Evolutionary conservation across 805 yeast genomes (phyloP).

Genomic region (Teunomyces tritomae): DNA sequence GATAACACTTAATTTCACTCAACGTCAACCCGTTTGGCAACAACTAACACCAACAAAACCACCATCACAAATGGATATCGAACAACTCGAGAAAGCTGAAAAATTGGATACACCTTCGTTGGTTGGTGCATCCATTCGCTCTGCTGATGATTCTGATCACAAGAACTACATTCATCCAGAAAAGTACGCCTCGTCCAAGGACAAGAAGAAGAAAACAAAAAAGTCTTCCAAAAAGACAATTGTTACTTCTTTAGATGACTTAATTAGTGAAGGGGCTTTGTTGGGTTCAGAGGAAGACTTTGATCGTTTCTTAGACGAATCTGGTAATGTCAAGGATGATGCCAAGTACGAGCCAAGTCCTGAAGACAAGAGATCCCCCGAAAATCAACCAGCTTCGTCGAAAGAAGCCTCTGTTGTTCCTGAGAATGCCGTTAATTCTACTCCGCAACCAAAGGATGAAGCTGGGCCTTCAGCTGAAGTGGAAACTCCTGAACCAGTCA

Average conservation of each 20-base stretch:
- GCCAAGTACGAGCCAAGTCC: slow-evolving; percentile 27
- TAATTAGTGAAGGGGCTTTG: slow-evolving; percentile 46
- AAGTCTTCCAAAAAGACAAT: slow-evolving; percentile 23
- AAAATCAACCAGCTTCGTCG: not conserved
- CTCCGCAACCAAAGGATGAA: not conserved
- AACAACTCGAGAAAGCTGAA: slow-evolving; percentile 52
- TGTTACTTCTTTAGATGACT: slow-evolving; percentile 55
- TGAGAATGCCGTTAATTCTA: not conserved
- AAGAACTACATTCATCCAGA: slow-evolving; percentile 46
- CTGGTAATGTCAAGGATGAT: slow-evolving; percentile 52
- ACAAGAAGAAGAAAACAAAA: slow-evolving; percentile 10
- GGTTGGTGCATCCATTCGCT: slow-evolving; percentile 51
- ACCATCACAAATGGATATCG: slow-evolving; percentile 44
- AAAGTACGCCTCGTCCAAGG: slow-evolving; percentile 29
- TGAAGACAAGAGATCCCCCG: slow-evolving; percentile 16
- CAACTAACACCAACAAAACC: slow-evolving; percentile 4
- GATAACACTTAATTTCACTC: not conserved
- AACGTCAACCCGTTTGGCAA: not conserved
- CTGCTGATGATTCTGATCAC: slow-evolving; percentile 46
- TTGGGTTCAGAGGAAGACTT: slow-evolving; percentile 52
- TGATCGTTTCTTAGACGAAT: slow-evolving; percentile 49
- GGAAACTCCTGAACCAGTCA: not conserved
- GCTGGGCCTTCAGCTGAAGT: not conserved
- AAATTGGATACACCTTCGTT: slow-evolving; percentile 48
- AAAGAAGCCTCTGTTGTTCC: not conserved